phyloP scores from a whole-genome alignment of 345 rosid genomes.

The Camelina laxa region DNA sequence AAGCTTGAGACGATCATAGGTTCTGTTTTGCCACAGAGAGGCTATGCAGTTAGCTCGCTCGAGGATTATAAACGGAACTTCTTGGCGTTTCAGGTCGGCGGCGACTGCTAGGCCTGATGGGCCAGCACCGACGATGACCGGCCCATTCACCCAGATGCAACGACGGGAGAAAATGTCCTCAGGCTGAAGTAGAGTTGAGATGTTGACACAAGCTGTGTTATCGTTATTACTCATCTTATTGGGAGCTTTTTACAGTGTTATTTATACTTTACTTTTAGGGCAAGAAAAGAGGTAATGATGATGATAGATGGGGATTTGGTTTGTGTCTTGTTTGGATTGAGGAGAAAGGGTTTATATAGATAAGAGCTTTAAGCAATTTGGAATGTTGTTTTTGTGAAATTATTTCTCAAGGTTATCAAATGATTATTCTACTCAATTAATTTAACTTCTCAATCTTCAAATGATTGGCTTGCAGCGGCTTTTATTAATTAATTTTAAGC shows the following conservation, averaged over 20 bases:
- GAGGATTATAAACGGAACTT: constrained; percentile 73
- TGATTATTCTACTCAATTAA: constrained; percentile 5
- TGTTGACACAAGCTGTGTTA: constrained; percentile 40
- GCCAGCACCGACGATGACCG: constrained; percentile 84
- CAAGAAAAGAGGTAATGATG: constrained; percentile 23
- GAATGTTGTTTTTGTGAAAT: constrained; percentile 12
- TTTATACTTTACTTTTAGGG: constrained; percentile 9
- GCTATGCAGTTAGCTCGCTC: constrained; percentile 82
- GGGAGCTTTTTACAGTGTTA: constrained; percentile 4
- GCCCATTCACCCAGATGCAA: constrained; percentile 84
- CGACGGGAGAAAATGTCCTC: constrained; percentile 49
- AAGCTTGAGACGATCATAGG: constrained; percentile 83
- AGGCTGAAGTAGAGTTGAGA: constrained; percentile 48
- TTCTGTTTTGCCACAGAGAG: constrained; percentile 78
- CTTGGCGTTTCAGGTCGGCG: constrained; percentile 61
- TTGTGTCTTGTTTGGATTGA: constrained; percentile 25
- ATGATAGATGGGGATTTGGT: constrained; percentile 21
- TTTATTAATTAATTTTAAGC: neutral
- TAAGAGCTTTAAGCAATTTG: constrained; percentile 27
- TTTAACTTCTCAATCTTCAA: constrained; percentile 3
- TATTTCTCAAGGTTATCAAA: neutral
- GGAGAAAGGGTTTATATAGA: constrained; percentile 32
- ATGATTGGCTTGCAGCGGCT: constrained; percentile 29
- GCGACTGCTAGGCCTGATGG: constrained; percentile 80
- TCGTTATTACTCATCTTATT: constrained; percentile 10